Evolutionary conservation across 1,139 yeast genomes (phyloP).

Genomic region (Debaryomyces psychrophilus): DNA sequence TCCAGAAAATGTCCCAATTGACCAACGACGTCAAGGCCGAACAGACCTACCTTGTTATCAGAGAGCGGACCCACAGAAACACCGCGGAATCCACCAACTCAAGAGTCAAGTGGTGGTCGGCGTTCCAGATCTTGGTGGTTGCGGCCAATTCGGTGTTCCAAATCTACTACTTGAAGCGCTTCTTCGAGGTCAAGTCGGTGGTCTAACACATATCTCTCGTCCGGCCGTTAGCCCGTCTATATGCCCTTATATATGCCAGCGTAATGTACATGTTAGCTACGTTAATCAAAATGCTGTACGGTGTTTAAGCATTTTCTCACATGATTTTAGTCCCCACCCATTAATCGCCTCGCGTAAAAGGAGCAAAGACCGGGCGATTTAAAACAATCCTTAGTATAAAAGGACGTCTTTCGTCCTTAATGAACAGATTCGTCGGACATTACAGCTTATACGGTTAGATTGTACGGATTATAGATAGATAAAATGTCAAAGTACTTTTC

Average conservation of each 20-base stretch:
- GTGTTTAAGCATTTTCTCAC: conserved; percentile 6
- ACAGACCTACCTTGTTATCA: conserved; percentile 87
- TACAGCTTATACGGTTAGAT: neutral
- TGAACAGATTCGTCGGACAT: neutral
- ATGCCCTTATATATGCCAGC: conserved; percentile 1
- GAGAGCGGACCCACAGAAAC: conserved; percentile 97
- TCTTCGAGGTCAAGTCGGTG: conserved; percentile 91
- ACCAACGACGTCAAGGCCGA: conserved; percentile 90
- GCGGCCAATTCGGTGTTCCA: conserved; percentile 88
- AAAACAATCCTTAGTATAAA: neutral
- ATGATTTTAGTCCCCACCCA: conserved; percentile 10
- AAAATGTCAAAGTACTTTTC: conserved; percentile 45
- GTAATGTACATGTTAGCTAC: neutral
- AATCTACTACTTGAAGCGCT: conserved; percentile 88
- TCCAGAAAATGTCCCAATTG: conserved; percentile 72
- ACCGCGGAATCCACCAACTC: conserved; percentile 97
- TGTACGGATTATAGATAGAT: conserved; percentile 3
- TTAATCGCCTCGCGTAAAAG: conserved; percentile 9
- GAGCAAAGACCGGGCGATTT: neutral
- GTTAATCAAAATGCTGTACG: neutral
- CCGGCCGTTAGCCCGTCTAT: conserved; percentile 1
- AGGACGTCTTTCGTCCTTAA: neutral
- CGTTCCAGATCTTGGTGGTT: conserved; percentile 86
- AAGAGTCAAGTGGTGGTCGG: conserved; percentile 97
- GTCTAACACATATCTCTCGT: conserved; percentile 46